Evolutionary conservation across 148 eudicot species (phyloP).

Genomic region (Amaranthus cruentus): DNA sequence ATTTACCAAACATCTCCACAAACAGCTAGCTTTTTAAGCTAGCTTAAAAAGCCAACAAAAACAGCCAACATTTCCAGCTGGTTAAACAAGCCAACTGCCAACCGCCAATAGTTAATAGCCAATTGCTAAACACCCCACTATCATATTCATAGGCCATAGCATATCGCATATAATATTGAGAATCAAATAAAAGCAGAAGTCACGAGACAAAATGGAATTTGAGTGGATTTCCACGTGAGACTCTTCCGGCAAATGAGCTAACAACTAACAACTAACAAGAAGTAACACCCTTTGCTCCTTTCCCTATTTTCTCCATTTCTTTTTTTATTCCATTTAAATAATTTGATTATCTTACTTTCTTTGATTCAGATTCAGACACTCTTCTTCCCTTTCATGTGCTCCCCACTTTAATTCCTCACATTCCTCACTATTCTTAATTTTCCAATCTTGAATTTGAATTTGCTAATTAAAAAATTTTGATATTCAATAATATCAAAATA

Average conservation of each 20-base stretch:
- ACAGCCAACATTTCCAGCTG: too few species aligned
- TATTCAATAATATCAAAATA: neutral
- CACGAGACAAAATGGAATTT: slow-evolving; percentile 1
- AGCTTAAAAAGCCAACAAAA: too few species aligned
- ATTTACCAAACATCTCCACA: too few species aligned
- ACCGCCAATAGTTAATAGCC: too few species aligned
- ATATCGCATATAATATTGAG: too few species aligned
- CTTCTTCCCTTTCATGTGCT: slow-evolving; percentile 27
- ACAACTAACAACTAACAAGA: neutral
- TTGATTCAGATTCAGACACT: slow-evolving; percentile 27
- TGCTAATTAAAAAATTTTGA: neutral
- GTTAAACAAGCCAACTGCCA: too few species aligned
- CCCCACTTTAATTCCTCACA: slow-evolving; percentile 9
- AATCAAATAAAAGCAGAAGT: neutral
- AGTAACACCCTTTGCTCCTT: neutral
- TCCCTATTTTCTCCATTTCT: neutral
- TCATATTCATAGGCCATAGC: too few species aligned
- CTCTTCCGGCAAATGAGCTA: slow-evolving; percentile 15
- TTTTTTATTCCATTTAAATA: neutral
- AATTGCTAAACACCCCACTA: too few species aligned
- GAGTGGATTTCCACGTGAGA: slow-evolving; percentile 23
- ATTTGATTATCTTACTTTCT: neutral
- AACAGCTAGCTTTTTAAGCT: too few species aligned
- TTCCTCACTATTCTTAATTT: too few species aligned
- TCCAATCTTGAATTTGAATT: too few species aligned